A percentile compares a stretch with the other conserved stretches of the same genome.
These are phyloP conservation scores for Candida gorgasii DNA, from an alignment of 805 yeast genomes.

Conservation along the genomic window DNA sequence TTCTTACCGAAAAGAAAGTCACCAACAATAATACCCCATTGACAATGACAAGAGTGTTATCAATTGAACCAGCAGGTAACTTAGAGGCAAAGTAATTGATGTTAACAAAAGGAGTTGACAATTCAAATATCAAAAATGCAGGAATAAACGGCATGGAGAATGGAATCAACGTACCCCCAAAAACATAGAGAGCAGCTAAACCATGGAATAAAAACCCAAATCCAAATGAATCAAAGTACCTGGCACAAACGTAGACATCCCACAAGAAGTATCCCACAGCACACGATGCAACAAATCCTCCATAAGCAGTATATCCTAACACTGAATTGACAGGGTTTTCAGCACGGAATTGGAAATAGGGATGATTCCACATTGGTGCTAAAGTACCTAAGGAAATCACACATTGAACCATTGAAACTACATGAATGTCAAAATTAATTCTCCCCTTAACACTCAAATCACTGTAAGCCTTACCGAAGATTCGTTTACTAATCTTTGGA, in stretches of 20 bases:
- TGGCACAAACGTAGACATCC: constrained; percentile 76
- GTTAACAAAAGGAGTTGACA: constrained; percentile 93
- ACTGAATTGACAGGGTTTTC: constrained; percentile 46
- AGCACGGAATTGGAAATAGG: constrained; percentile 37
- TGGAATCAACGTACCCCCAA: constrained; percentile 63
- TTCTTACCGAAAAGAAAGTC: constrained; percentile 75
- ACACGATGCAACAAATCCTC: constrained; percentile 69
- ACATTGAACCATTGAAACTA: constrained; percentile 86
- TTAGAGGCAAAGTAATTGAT: constrained; percentile 87
- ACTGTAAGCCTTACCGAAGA: constrained; percentile 59
- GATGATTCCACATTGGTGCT: constrained; percentile 65
- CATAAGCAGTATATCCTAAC: constrained; percentile 72
- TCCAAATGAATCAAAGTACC: constrained; percentile 71
- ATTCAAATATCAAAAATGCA: constrained; percentile 79
- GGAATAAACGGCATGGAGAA: constrained; percentile 82
- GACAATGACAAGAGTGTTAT: constrained; percentile 50
- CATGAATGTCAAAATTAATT: constrained; percentile 85
- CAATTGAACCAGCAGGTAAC: constrained; percentile 67
- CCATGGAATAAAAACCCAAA: constrained; percentile 83
- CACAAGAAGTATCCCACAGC: constrained; percentile 88
- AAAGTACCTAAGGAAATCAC: constrained; percentile 59
- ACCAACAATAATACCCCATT: constrained; percentile 73
- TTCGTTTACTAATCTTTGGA: constrained; percentile 46
- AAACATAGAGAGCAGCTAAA: constrained; percentile 74
- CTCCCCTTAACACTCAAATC: constrained; percentile 44